Evolutionary conservation across 805 yeast genomes (phyloP), one percentile per base, ranked within the genome.

Genomic region (Candida xiaguanensis): DNA sequence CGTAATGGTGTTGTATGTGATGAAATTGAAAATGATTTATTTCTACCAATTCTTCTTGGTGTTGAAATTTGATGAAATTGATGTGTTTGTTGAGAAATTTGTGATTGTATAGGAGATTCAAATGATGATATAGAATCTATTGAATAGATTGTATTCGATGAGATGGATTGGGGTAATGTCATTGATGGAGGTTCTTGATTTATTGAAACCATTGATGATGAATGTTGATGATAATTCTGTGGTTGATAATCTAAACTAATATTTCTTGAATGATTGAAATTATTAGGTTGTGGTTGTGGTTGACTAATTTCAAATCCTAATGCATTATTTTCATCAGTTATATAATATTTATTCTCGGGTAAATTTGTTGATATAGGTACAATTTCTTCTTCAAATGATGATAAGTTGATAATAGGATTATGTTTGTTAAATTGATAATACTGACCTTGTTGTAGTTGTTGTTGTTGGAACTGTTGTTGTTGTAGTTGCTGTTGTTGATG

Each of bases 1-100:
- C 68, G 56, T 28, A 63, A 51, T 1, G 75, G 72, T 1, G 74
- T 70, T 13, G 58, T 49, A 41, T 56, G 50, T 44, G 67, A 53
- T 29, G 63, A 50, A 32, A 67, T 46, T 41, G 69, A 58, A 30
- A 61, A 47, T 45, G 67, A 55, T 52, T 62, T 58, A 34, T 58
- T 61, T 41, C 72, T 50, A 17, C 55, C 55, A 14, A 44, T 31
- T 40, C 63, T 52, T 15, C 65, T 49, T 1, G 74, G 72, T 6
- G 72, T 67, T 26, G 63, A 51, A 27, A 51, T 36, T 11, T 40
- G 47, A 29, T 46, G 50, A 20, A 20, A 36, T 24, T 31, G 40
- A 2, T 12, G 41, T 11, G 23, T 34, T 18, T 18, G 39, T 26
- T 28, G 7, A 8, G 18, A 24, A 3, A 29, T 29, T 16, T 22